Evolutionary conservation across 148 eudicot genomes (phyloP), one percentile per base, ranked within the genome.

Genomic region (Camellia lanceoleosa): DNA sequence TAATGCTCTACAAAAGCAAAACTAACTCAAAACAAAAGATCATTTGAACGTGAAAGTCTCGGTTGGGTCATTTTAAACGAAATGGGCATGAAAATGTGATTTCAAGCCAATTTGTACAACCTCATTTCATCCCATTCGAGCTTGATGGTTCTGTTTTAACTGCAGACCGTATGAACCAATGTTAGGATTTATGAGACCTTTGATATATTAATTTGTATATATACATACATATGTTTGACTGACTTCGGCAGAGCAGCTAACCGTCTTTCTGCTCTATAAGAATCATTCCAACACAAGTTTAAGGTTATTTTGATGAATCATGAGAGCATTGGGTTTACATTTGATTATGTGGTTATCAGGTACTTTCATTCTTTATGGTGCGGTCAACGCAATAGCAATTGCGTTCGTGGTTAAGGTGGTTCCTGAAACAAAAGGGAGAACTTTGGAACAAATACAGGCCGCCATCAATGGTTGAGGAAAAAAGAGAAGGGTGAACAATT

Each of bases 391-490:
- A 52, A 77, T 86, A 6, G 87, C 95, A 5, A 87, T 95, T 46
- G 23, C 89, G 41, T 95, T 92, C 66, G 83, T 95, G 74, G 59
- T 89, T 75, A 78, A 54, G 75, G 88, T 93, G 69, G 98, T 96
- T 58, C 98, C 99, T 16, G 99, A 93, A 83, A 96, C 98, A 60
- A 96, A 96, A 84, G 95, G 98, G 52, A 85, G 90, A 86, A 87
- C 92, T 23, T 83, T 93, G 75, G 99, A 96, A 78, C 84, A 96
- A 78, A 93, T 96, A 64, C 99, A 96, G 51, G 85, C 93, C 19
- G 81, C 86, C 72, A 88, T 96, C 46, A 92, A 87, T 65, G 75
- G 86, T 12, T 92, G 79, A 79, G 55, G 62, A 54, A 77, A 60
- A 11, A 13, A 42, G 64, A 42, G 42, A 58, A 66, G 82, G 75